These are phyloP conservation scores for Paraconiothyrium sp. DNA, from an alignment of 2,329 filamentous ascomycete species.

Conservation along the genomic window DNA sequence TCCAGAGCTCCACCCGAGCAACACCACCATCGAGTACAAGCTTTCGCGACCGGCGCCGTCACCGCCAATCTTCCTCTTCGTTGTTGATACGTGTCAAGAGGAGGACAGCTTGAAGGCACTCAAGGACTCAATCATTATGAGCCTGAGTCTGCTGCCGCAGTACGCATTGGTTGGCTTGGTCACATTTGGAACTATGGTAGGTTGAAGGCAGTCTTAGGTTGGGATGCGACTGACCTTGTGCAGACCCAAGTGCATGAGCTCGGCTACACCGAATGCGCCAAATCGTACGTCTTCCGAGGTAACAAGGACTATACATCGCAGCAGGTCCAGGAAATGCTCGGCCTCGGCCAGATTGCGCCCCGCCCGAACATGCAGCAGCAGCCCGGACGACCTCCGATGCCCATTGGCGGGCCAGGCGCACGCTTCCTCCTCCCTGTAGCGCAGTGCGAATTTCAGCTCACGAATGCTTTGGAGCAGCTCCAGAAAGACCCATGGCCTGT, in stretches of 20 bases:
- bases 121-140: slow-evolving; percentile 88
- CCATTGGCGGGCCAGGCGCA: slow-evolving; percentile 81
- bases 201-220: slow-evolving; percentile 2
- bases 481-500: slow-evolving; percentile 99
- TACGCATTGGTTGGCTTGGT: slow-evolving; percentile 84
- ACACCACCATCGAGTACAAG: slow-evolving; percentile 90
- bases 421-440: slow-evolving; percentile 94
- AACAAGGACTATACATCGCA: slow-evolving; percentile 98
- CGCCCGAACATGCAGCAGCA: slow-evolving; percentile 75
- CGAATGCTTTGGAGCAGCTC: slow-evolving; percentile 91
- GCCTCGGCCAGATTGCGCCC: slow-evolving; percentile 75
- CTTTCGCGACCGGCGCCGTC: slow-evolving; percentile 84
- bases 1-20: slow-evolving; percentile 80
- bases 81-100: slow-evolving; percentile 89
- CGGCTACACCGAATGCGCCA: slow-evolving; percentile 96
- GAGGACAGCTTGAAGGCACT: slow-evolving; percentile 84
- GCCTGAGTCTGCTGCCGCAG: slow-evolving; percentile 81
- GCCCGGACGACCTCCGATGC: slow-evolving; percentile 73
- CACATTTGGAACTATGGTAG: slow-evolving; percentile 91
- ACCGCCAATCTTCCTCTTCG: slow-evolving; percentile 85
- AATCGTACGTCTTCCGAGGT: slow-evolving; percentile 97
- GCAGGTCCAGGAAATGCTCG: slow-evolving; percentile 99
- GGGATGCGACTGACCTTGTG: slow-evolving; percentile 26
- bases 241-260: slow-evolving; percentile 96
- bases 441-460: slow-evolving; percentile 96